A percentile compares a stretch with the other conserved stretches of the same genome.
These are phyloP conservation scores for Metarhizium sp. DNA, from an alignment of 2,329 filamentous ascomycete genomes.

Conservation along the genomic window DNA sequence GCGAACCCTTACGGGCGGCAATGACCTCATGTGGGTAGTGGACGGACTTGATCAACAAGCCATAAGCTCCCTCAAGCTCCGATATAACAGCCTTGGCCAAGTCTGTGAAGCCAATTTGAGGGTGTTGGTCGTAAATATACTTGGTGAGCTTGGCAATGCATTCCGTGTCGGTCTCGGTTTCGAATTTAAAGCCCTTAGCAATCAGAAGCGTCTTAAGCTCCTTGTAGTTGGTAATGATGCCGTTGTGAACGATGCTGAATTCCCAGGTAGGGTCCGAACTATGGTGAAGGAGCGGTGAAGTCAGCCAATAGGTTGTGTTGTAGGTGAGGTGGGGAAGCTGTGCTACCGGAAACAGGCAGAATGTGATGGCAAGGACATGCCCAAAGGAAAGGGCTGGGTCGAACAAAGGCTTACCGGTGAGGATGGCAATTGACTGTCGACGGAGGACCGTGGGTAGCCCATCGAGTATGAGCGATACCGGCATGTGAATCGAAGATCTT, in stretches of 20 bases:
- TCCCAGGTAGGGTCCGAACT: conserved; percentile 94
- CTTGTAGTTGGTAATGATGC: conserved; percentile 99
- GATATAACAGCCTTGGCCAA: conserved; percentile 96
- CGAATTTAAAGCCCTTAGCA: conserved; percentile 94
- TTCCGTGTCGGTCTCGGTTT: conserved; percentile 98
- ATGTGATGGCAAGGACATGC: background rate
- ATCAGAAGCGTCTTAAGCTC: conserved; percentile 89
- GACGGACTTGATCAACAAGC: conserved; percentile 93
- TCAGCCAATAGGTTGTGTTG: conserved; percentile 5
- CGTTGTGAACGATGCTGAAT: conserved; percentile 97
- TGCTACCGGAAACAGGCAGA: background rate
- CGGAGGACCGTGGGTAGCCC: conserved; percentile 94
- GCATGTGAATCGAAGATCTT: conserved; percentile 97
- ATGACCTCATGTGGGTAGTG: conserved; percentile 98
- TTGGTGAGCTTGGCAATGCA: conserved; percentile 98
- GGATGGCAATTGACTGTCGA: conserved; percentile 96
- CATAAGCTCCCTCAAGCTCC: conserved; percentile 96
- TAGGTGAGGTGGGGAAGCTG: background rate
- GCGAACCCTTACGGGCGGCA: conserved; percentile 95
- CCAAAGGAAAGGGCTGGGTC: background rate
- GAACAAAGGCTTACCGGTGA: conserved; percentile 60
- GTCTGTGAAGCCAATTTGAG: conserved; percentile 89
- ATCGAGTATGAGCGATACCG: conserved; percentile 97
- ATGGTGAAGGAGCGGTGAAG: conserved; percentile 7
- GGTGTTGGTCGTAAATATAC: conserved; percentile 94